phyloP scores from a whole-genome alignment of 2,329 filamentous ascomycete species.

The Chalaropsis thielavioides region DNA sequence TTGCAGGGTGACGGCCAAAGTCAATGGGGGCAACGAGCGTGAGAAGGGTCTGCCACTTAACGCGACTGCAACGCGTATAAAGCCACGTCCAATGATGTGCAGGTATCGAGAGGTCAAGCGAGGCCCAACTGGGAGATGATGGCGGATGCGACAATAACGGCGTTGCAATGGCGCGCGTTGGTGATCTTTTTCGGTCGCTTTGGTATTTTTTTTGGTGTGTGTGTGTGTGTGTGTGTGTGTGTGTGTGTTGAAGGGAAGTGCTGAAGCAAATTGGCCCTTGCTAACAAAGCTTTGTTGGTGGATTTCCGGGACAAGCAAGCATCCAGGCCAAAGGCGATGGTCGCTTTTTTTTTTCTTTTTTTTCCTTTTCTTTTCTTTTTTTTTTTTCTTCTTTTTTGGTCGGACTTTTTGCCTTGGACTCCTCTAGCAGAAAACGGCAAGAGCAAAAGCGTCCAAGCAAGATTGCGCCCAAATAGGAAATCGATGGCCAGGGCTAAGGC shows the following conservation, averaged over 20 bases:
- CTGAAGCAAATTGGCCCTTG: background rate
- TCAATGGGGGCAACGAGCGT: background rate
- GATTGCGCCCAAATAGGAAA: background rate
- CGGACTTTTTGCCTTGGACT: background rate
- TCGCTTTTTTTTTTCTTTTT: background rate
- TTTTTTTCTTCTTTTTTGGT: background rate
- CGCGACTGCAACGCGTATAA: slow-evolving; percentile 10
- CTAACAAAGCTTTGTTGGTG: background rate
- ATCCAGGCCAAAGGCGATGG: background rate
- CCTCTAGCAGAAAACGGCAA: background rate
- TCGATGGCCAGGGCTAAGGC: background rate
- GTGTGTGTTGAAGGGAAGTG: background rate
- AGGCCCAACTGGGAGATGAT: background rate
- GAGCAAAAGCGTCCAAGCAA: background rate
- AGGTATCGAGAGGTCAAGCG: background rate
- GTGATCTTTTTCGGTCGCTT: background rate
- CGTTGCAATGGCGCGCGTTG: background rate
- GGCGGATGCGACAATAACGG: background rate
- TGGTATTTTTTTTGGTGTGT: background rate
- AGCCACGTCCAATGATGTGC: background rate
- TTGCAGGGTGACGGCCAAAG: background rate
- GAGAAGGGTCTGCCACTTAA: slow-evolving; percentile 12
- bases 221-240: background rate
- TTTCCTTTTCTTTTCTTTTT: slow-evolving; percentile 8
- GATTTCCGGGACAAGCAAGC: background rate